Base-by-base conservation (phyloP, 176 grass and related monocot genomes). In the Miscanthus lutarioriparius region DNA sequence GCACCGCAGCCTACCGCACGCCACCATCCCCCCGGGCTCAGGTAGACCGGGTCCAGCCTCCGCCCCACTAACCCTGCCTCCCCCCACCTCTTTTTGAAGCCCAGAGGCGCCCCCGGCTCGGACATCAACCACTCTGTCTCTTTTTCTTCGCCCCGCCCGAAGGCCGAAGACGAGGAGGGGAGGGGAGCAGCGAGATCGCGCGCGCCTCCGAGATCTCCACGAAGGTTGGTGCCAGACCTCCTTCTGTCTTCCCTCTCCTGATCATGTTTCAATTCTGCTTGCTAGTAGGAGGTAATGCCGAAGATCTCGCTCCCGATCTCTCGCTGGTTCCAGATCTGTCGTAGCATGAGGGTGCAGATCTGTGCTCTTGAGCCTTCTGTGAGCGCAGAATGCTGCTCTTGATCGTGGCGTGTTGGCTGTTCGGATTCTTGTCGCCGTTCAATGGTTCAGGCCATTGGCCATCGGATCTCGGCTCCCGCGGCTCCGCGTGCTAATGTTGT, bases 71-170 rank as follows among this genome's bases (percentile, higher is more conserved):
- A 67, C 62, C 70, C 11, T 22, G 22, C 0, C 32, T 10, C n/a
- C n/a, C 10, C 62, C 10, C 25, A 30, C 74, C 36, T 78, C 73
- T 80, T 45, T 47, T 47, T 43, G 41, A 74, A 66, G 77, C 54
- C 13, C 32, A 30, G 27, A 62, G 51, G 84, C 23, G 30, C 9
- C 20, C 77, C 15, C 43, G 10, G 41, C 41, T 10, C 44, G 44
- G 39, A 26, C 85, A 30, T 48, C 32, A 13, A 74, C 77, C 41
- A 23, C 77, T 64, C 85, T n/a, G 69, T 32, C 85, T 56, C 70
- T 67, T 87, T 81, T 87, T 58, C 61, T 81, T 75, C 85, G 78
- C 25, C 63, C 48, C 62, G 39, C 78, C 63, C 62, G 54, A 73
- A 80, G 27, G 27, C 53, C 62, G 54, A 73, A 80, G 40, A 27